phyloP scores from a whole-genome alignment of 768 basidiomycete species.

The Hemileccinum impolitum region DNA sequence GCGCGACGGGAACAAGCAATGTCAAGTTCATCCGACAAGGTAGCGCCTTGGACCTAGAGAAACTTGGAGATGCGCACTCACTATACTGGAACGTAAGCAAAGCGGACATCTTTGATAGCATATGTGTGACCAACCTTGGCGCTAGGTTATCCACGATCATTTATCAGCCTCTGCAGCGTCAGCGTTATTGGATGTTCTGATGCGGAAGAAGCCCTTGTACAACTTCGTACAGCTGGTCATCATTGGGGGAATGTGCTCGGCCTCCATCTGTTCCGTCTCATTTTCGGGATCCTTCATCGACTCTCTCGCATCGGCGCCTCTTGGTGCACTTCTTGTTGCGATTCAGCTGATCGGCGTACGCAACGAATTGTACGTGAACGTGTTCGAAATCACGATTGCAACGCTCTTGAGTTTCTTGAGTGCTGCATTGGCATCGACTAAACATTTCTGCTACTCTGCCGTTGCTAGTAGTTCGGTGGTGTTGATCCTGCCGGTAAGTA shows the following conservation, averaged over 20 bases:
- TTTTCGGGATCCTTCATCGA: constrained; percentile 81
- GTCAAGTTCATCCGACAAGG: constrained; percentile 76
- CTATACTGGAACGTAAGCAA: constrained; percentile 68
- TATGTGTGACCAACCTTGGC: neutral
- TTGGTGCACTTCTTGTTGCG: constrained; percentile 70
- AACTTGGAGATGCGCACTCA: constrained; percentile 65
- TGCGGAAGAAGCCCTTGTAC: constrained; percentile 64
- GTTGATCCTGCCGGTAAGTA: constrained; percentile 69
- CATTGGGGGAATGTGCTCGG: constrained; percentile 75
- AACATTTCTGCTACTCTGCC: constrained; percentile 78
- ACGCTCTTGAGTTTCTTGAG: constrained; percentile 77
- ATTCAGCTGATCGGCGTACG: constrained; percentile 69
- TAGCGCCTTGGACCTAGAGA: constrained; percentile 71
- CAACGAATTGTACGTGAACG: constrained; percentile 76
- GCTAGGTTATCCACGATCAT: constrained; percentile 78
- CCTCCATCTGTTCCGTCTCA: constrained; percentile 67
- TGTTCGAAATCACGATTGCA: constrained; percentile 82
- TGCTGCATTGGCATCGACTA: constrained; percentile 65
- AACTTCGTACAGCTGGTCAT: constrained; percentile 57
- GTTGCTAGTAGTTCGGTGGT: constrained; percentile 75
- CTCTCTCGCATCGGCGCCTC: constrained; percentile 64
- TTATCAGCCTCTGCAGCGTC: constrained; percentile 73
- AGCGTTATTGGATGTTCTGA: constrained; percentile 63
- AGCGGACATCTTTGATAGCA: neutral
- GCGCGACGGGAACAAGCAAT: constrained; percentile 73